Conservation (phyloP, 345 rosid genomes). For the Balakata baccata region DNA sequence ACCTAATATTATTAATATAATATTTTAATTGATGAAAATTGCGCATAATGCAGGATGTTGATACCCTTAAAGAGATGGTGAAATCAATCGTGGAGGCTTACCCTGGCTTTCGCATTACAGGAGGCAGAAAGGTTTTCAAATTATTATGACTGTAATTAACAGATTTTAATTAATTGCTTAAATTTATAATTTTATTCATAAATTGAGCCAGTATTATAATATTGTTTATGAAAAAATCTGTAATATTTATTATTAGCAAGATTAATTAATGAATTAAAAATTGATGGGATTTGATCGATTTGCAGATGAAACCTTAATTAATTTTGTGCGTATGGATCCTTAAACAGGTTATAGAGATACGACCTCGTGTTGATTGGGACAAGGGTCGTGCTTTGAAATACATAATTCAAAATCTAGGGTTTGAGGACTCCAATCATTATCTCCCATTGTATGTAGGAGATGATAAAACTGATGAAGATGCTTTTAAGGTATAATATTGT, state of each 20-base stretch:
- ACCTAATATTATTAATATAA: too few species aligned
- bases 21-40: background rate
- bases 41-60: conserved; percentile 41
- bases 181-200: too few species aligned
- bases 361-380: conserved; percentile 59
- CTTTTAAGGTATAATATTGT: conserved; percentile 42
- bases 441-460: conserved; percentile 59
- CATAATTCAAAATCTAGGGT: conserved; percentile 42
- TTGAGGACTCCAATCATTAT: conserved; percentile 36
- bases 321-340: background rate
- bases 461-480: conserved; percentile 62
- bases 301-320: background rate
- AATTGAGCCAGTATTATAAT: too few species aligned
- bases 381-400: conserved; percentile 55
- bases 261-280: too few species aligned
- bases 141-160: background rate
- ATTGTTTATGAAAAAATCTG: too few species aligned
- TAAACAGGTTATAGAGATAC: conserved; percentile 49
- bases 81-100: conserved; percentile 33
- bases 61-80: conserved; percentile 34
- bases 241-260: too few species aligned
- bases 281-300: too few species aligned
- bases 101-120: conserved; percentile 31
- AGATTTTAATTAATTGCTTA: too few species aligned
- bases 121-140: conserved; percentile 50